These are phyloP conservation scores for Pyrenopolyporus hunteri DNA, from an alignment of 495 filamentous ascomycete species.

Conservation along the genomic window DNA sequence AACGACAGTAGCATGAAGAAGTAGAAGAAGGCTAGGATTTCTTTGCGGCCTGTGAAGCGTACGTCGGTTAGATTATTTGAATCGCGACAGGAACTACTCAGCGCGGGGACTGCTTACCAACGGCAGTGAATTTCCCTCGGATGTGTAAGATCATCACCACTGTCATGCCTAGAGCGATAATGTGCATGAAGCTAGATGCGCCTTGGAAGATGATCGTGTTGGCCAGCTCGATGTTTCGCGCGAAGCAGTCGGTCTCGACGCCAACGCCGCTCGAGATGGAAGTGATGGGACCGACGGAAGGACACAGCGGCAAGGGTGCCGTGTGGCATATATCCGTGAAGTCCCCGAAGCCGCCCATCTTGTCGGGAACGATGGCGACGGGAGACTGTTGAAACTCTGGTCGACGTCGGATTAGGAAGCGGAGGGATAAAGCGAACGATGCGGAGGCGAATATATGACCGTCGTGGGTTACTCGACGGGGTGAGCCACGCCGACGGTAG, in stretches of 20 bases:
- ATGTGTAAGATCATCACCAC: constrained; percentile 97
- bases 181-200: constrained; percentile 90
- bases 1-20: constrained; percentile 90
- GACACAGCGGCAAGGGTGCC: constrained; percentile 84
- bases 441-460: neutral
- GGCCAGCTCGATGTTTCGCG: constrained; percentile 91
- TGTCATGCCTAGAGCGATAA: constrained; percentile 88
- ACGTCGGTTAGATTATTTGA: constrained; percentile 24
- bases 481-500: neutral
- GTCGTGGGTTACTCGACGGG: constrained; percentile 10
- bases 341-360: constrained; percentile 84
- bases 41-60: constrained; percentile 80
- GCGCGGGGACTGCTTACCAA: constrained; percentile 70
- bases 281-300: constrained; percentile 71
- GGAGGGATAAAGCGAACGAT: constrained; percentile 17
- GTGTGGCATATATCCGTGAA: constrained; percentile 86
- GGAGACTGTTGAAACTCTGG: neutral
- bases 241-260: constrained; percentile 90
- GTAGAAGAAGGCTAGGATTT: constrained; percentile 98
- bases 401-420: neutral
- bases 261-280: constrained; percentile 71
- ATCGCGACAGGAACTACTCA: neutral
- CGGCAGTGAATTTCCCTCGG: constrained; percentile 95
- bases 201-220: constrained; percentile 99
- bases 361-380: constrained; percentile 15